Conservation (phyloP, 495 filamentous ascomycete genomes). For the Hamigera avellanea region DNA sequence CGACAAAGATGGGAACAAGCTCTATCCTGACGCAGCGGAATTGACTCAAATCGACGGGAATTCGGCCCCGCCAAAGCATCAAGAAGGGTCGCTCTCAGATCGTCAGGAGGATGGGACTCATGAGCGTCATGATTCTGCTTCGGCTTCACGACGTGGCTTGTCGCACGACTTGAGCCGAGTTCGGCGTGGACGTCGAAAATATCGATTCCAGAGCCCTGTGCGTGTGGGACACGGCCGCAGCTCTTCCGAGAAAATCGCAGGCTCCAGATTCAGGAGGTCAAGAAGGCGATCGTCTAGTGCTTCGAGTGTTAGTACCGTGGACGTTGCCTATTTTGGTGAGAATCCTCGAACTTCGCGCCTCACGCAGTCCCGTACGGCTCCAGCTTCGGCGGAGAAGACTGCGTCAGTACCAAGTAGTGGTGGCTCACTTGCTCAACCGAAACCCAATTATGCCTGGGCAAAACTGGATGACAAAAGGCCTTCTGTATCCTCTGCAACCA, state of each 20-base stretch:
- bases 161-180: conserved; percentile 19
- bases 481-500: conserved; percentile 27
- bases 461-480: conserved; percentile 9
- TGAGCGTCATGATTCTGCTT: conserved; percentile 11
- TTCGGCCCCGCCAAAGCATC: conserved; percentile 4
- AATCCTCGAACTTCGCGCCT: neutral
- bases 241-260: conserved; percentile 12
- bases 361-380: neutral
- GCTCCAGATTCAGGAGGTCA: conserved; percentile 13
- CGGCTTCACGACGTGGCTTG: conserved; percentile 16
- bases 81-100: conserved; percentile 8
- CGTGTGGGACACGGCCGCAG: conserved; percentile 17
- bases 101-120: conserved; percentile 3
- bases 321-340: conserved; percentile 6
- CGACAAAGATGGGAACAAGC: conserved; percentile 55
- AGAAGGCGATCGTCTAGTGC: conserved; percentile 18
- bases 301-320: conserved; percentile 19
- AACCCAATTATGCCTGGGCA: neutral
- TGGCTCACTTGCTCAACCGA: neutral
- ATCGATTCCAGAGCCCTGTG: conserved; percentile 17
- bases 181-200: conserved; percentile 22
- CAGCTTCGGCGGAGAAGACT: neutral
- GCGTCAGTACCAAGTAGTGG: neutral
- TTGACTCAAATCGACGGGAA: conserved; percentile 12
- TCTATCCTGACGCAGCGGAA: conserved; percentile 42